phyloP scores from a whole-genome alignment of 306 rosid genomes.

The Trichosanthes cucumerina region DNA sequence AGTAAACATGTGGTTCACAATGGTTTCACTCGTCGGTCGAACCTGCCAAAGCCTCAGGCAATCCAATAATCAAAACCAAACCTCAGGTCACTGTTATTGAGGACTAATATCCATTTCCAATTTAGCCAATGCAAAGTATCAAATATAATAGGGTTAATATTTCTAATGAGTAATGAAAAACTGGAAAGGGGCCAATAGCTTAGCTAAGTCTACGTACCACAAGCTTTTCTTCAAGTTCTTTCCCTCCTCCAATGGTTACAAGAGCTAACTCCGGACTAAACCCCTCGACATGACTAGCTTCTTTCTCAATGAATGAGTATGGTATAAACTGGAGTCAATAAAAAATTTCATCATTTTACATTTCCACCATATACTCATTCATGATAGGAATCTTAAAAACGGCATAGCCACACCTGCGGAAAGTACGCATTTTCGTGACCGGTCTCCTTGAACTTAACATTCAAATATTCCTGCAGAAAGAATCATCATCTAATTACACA shows the following conservation, averaged over 20 bases:
- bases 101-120: constrained; percentile 7
- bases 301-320: constrained; percentile 89
- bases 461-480: constrained; percentile 57
- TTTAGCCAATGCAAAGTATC: constrained; percentile 1
- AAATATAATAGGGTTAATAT: background rate
- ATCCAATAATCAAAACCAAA: constrained; percentile 70
- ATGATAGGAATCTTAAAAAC: background rate
- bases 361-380: background rate
- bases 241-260: constrained; percentile 94
- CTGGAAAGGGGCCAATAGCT: background rate
- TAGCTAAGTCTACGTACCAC: constrained; percentile 45
- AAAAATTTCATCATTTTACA: background rate
- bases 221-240: constrained; percentile 96
- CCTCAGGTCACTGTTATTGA: constrained; percentile 45
- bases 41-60: constrained; percentile 95
- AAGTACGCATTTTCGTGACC: constrained; percentile 96
- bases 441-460: constrained; percentile 86
- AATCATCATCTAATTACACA: background rate
- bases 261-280: constrained; percentile 90
- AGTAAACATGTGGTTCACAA: constrained; percentile 95
- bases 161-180: background rate
- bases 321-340: constrained; percentile 76
- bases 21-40: constrained; percentile 87
- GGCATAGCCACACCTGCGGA: constrained; percentile 57
- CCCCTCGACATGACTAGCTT: constrained; percentile 97